Base-by-base conservation (phyloP, 495 filamentous ascomycete genomes). In the Xylaria cubensis region DNA sequence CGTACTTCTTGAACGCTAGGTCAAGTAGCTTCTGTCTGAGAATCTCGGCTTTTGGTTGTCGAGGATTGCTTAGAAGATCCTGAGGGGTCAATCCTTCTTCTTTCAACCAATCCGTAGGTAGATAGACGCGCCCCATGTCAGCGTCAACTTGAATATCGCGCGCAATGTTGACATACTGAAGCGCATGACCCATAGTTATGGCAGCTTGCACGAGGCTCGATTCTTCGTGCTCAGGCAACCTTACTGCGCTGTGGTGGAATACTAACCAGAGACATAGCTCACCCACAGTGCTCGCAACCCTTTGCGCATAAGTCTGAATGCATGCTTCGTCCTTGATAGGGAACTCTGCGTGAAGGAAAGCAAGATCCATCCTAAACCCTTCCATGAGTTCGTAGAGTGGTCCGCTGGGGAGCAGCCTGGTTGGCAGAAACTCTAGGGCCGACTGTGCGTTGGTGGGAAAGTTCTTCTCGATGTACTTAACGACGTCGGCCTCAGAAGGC, bases 101-200 rank as follows among this genome's bases (percentile, higher is more conserved):
- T 26, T 85, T 80, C 1, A 93, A 82, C 91, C 91, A 93, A 2
- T 70, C 78, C 0, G 82, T 81, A 0, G 91, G 91, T 5, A 92
- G 67, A 74, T 93, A 93, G 7, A 91, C 89, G 6, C 91, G 84
- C 0, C 82, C 81, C 48, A 90, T 88, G 10, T 75, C 76, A 1
- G 91, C 88, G 76, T 92, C 91, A 6, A 88, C 87, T 10, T 77
- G 70, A 26, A 92, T 89, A 72, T 93, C 91, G 9, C 91, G 88
- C 34, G 91, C 88, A 71, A 93, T 91, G 70, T 92, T 93, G 65
- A 92, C 85, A 73, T 89, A 92, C 72, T 93, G 91, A 39, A 93
- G 78, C 21, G 91, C 90, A 53, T 89, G 83, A 0, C 91, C 91
- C 91, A 92, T 92, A 1, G 81, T 82, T 7, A 82, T 78, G 8